These are phyloP conservation scores for Solanum ahanhuiri DNA, from an alignment of 257 asterid genomes.

Conservation along the genomic window DNA sequence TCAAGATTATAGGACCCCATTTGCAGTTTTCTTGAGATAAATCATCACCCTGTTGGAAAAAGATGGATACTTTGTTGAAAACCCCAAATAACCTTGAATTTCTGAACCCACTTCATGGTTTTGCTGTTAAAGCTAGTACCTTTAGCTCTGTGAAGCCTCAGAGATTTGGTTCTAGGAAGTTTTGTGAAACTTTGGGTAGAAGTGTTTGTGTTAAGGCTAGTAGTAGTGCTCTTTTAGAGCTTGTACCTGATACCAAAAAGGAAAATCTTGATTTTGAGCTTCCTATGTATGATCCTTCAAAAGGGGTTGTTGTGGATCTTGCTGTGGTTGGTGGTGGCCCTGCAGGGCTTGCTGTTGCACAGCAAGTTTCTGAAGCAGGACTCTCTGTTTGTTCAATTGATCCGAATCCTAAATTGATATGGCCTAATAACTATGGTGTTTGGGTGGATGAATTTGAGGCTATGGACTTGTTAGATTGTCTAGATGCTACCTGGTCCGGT, in stretches of 20 bases:
- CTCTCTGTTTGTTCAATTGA: conserved; percentile 89
- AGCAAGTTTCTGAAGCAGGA: conserved; percentile 93
- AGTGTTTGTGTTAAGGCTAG: conserved; percentile 34
- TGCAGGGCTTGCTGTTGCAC: conserved; percentile 95
- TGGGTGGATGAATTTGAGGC: conserved; percentile 99
- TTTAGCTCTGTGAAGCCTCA: conserved; percentile 39
- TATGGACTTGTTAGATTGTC: conserved; percentile 91
- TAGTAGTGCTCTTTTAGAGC: conserved; percentile 60
- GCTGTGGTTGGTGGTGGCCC: conserved; percentile 99
- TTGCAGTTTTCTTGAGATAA: conserved; percentile 6
- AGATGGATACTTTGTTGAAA: conserved; percentile 67
- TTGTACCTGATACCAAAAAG: conserved; percentile 79
- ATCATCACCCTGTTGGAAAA: neutral
- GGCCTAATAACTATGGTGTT: conserved; percentile 97
- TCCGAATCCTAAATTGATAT: conserved; percentile 74
- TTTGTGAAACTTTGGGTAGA: conserved; percentile 17
- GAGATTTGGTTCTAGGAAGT: conserved; percentile 29
- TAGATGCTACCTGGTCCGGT: conserved; percentile 91
- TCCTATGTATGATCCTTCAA: conserved; percentile 72
- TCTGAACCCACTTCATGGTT: conserved; percentile 52
- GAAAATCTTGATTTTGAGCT: conserved; percentile 92
- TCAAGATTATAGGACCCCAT: conserved; percentile 2
- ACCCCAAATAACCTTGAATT: conserved; percentile 67
- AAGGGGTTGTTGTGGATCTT: conserved; percentile 60
- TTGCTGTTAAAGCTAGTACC: conserved; percentile 37